These are phyloP conservation scores for Coelastrella sp. DNA, from an alignment of 139 green algal genomes.

Conservation along the genomic window DNA sequence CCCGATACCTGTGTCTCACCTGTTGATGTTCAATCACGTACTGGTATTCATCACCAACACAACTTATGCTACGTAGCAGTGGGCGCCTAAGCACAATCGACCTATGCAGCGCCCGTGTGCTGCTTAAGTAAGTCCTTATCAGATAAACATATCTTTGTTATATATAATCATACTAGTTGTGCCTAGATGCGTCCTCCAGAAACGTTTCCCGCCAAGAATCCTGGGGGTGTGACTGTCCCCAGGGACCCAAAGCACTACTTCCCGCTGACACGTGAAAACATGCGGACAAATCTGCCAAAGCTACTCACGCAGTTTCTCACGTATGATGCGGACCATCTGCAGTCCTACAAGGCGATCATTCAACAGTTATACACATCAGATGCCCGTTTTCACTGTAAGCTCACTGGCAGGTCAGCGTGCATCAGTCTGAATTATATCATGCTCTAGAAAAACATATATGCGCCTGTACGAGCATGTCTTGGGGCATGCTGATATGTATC, in stretches of 20 bases:
- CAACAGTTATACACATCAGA: slow-evolving; percentile 25
- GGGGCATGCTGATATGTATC: too few species aligned
- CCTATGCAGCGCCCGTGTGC: too few species aligned
- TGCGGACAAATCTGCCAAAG: slow-evolving; percentile 28
- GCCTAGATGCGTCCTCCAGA: not conserved
- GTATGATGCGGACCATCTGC: not conserved
- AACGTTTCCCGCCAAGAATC: not conserved
- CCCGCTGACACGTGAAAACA: slow-evolving; percentile 26
- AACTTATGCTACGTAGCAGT: too few species aligned
- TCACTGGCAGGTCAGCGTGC: not conserved
- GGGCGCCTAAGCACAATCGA: not conserved
- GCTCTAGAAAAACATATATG: too few species aligned
- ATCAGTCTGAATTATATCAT: too few species aligned
- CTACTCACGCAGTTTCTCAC: slow-evolving; percentile 26
- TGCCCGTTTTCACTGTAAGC: slow-evolving; percentile 20
- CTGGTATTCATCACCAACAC: too few species aligned
- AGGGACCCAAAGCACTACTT: slow-evolving; percentile 21
- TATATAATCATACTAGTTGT: too few species aligned
- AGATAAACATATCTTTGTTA: too few species aligned
- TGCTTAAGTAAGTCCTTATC: too few species aligned
- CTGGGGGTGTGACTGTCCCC: not conserved
- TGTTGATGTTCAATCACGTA: too few species aligned
- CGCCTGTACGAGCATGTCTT: too few species aligned
- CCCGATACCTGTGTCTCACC: too few species aligned
- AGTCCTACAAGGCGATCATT: not conserved